These are phyloP conservation scores for Stemphylium beticola DNA, from an alignment of 2,329 filamentous ascomycete species.

Conservation along the genomic window DNA sequence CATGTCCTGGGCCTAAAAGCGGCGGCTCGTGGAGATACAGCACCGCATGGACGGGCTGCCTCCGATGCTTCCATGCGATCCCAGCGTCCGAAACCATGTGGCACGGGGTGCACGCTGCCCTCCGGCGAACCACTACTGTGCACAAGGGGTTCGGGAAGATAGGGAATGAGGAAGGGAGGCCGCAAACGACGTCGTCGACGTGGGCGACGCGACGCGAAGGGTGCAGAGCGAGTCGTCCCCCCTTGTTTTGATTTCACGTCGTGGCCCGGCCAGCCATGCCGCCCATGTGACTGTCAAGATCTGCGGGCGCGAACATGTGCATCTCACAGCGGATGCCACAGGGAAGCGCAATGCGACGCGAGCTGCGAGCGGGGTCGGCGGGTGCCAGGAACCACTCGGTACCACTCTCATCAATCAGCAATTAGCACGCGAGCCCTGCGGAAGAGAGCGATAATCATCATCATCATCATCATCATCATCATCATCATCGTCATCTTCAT, in stretches of 20 bases:
- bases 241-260: background rate
- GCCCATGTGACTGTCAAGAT: slow-evolving; percentile 16
- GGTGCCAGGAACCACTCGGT: slow-evolving; percentile 10
- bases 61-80: slow-evolving; percentile 23
- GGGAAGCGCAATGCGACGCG: too few relatives aligned
- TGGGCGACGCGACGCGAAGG: background rate
- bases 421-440: background rate
- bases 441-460: too few relatives aligned
- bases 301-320: slow-evolving; percentile 16
- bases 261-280: background rate
- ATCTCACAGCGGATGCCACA: slow-evolving; percentile 1
- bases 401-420: slow-evolving; percentile 1
- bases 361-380: slow-evolving; percentile 10
- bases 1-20: slow-evolving; percentile 26
- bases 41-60: slow-evolving; percentile 15
- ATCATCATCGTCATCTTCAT: too few relatives aligned
- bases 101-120: slow-evolving; percentile 22
- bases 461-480: too few relatives aligned
- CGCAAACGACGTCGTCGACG: background rate
- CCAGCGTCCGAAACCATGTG: slow-evolving; percentile 19
- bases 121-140: slow-evolving; percentile 18
- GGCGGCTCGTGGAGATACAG: slow-evolving; percentile 12
- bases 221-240: background rate
- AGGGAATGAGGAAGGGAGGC: slow-evolving; percentile 2
- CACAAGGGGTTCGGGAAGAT: slow-evolving; percentile 10